These are phyloP conservation scores for Aureobasidium leucospermi DNA, from an alignment of 2,329 filamentous ascomycete genomes.

Conservation along the genomic window DNA sequence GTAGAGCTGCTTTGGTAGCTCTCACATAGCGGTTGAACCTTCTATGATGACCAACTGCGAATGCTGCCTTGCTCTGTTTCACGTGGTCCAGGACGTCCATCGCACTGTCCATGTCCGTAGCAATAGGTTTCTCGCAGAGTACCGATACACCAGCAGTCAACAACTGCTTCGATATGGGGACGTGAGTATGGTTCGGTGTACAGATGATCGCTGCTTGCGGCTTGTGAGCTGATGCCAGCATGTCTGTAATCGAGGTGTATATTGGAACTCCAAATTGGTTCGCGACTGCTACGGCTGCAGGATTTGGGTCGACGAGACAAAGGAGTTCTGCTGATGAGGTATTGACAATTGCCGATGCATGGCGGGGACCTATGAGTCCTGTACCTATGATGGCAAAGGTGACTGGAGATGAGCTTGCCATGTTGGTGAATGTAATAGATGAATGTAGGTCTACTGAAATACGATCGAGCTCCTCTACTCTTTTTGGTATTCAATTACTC, in stretches of 20 bases:
- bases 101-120: background rate
- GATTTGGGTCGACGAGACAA: background rate
- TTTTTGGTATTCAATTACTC: background rate
- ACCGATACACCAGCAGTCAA: constrained; percentile 31
- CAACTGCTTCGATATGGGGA: constrained; percentile 43
- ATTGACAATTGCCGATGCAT: constrained; percentile 38
- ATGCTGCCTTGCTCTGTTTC: constrained; percentile 27
- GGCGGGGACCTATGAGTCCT: constrained; percentile 45
- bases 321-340: constrained; percentile 33
- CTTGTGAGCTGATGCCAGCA: constrained; percentile 34
- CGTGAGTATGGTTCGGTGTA: constrained; percentile 54
- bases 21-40: constrained; percentile 52
- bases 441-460: no score
- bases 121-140: background rate
- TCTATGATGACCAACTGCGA: constrained; percentile 52
- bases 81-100: constrained; percentile 27
- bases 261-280: background rate
- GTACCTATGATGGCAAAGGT: constrained; percentile 40
- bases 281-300: background rate
- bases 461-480: no score
- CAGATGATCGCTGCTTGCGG: constrained; percentile 52
- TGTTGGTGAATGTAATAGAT: background rate
- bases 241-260: constrained; percentile 35
- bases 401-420: background rate
- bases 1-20: constrained; percentile 41